Base-by-base conservation (phyloP, 768 basidiomycete genomes). In the Lactarius hatsudake region DNA sequence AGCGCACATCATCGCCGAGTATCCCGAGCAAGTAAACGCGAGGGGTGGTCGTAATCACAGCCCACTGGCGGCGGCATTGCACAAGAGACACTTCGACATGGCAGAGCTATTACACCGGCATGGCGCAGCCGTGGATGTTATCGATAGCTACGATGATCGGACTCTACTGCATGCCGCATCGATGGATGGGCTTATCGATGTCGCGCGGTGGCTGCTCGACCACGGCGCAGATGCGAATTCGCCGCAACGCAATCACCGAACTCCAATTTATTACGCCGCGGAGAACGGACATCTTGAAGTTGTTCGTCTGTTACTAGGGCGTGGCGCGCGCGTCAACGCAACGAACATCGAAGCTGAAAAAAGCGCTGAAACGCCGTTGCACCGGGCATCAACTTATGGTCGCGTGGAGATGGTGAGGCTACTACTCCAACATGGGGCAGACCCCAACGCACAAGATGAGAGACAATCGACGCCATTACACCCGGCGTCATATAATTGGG, bases 241-340 rank as follows among this genome's bases (percentile, higher is more conserved):
- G n/a, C 5, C 2, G 13, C 51, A 5, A 7, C 3, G 13, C 4
- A 10, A n/a, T 23, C n/a, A 5, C n/a, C 0, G 4, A 0, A 23
- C 48, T 48, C 48, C 48, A 13, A 48, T 48, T 23, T 0, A n/a
- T 23, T 13, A 1, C 0, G 48, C 48, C 12, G 12, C 48, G 2
- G 0, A 0, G 4, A 5, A 13, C 13, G 48, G 48, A 26, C 23
- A 26, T 12, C 23, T 51, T 6, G 48, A 23, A 23, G 1, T 51
- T 26, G 13, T 51, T 26, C 51, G 6, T 23, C 15, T 6, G 23
- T 9, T 51, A 51, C 13, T 51, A 13, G 23, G 2, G 2, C 51
- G 26, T 23, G 2, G 3, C 23, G 51, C 15, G 26, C 23, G 0
- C 23, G 2, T 51, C 23, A 2, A 51, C 6, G 0, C 5, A 15